Conservation (phyloP, 768 basidiomycete species). For the Kondoa malvinella region DNA sequence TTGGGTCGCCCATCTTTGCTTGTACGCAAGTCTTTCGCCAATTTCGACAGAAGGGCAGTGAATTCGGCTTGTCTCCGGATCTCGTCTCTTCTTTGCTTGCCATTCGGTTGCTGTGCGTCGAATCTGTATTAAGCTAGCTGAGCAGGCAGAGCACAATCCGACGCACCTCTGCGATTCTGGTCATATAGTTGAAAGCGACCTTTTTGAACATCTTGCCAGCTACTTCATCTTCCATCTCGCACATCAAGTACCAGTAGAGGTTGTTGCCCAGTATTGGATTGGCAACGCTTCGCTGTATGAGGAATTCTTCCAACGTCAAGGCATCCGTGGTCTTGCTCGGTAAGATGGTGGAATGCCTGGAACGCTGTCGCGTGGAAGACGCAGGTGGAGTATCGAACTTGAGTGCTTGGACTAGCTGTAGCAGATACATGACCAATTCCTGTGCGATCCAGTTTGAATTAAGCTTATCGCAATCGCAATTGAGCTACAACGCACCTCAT, state of each 20-base stretch:
- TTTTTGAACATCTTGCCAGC: constrained; percentile 86
- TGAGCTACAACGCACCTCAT: constrained; percentile 50
- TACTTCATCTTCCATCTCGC: constrained; percentile 66
- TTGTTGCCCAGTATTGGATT: constrained; percentile 76
- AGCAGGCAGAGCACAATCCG: background rate
- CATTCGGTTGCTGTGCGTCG: constrained; percentile 45
- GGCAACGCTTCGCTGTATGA: constrained; percentile 64
- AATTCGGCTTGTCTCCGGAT: constrained; percentile 81
- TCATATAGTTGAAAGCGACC: constrained; percentile 79
- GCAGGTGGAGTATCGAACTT: constrained; percentile 57
- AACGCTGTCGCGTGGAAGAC: constrained; percentile 9
- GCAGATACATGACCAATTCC: constrained; percentile 79
- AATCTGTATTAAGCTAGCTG: background rate
- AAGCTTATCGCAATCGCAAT: background rate
- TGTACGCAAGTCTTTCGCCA: constrained; percentile 67
- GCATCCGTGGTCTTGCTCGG: constrained; percentile 13
- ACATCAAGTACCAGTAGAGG: constrained; percentile 94
- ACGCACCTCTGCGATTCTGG: constrained; percentile 63
- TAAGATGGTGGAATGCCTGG: constrained; percentile 11
- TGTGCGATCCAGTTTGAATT: constrained; percentile 30
- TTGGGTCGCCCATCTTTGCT: constrained; percentile 88
- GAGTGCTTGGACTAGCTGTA: constrained; percentile 93
- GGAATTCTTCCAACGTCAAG: constrained; percentile 79
- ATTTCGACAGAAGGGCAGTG: constrained; percentile 64
- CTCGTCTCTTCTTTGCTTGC: constrained; percentile 65